A percentile compares a stretch with the other conserved stretches of the same genome.
Evolutionary conservation across 306 rosid species (phyloP).

Genomic region (Canavalia gladiata): DNA sequence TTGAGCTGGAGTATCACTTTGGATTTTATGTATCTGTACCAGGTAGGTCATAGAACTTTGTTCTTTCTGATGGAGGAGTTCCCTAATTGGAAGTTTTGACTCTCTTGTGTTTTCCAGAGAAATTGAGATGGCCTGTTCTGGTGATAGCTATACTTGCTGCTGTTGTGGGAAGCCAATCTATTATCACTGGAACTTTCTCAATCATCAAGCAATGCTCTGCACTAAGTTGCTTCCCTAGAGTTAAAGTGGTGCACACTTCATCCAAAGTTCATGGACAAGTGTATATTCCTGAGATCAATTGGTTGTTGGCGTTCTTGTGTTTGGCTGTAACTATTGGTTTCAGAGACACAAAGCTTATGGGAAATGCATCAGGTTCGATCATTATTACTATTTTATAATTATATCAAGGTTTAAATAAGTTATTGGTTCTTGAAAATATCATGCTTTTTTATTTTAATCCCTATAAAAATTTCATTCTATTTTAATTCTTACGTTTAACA

Average conservation of each 20-base stretch:
- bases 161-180: slow-evolving; percentile 96
- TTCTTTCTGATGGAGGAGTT: slow-evolving; percentile 21
- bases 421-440: no score
- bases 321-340: slow-evolving; percentile 92
- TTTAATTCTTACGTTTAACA: no score
- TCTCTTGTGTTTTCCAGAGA: slow-evolving; percentile 59
- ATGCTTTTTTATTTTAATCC: no score
- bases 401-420: background rate
- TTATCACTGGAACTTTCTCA: slow-evolving; percentile 95
- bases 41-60: slow-evolving; percentile 57
- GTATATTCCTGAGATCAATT: slow-evolving; percentile 94
- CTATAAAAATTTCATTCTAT: no score
- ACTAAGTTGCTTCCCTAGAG: slow-evolving; percentile 89
- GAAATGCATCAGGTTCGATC: slow-evolving; percentile 90
- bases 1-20: slow-evolving; percentile 45
- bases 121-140: slow-evolving; percentile 89
- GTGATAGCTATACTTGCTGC: slow-evolving; percentile 92
- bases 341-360: slow-evolving; percentile 83
- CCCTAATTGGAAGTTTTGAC: slow-evolving; percentile 42
- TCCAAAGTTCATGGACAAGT: slow-evolving; percentile 96
- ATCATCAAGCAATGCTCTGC: slow-evolving; percentile 94
- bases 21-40: slow-evolving; percentile 96
- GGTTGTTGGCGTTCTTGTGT: slow-evolving; percentile 88
- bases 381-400: slow-evolving; percentile 9
- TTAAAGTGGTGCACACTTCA: slow-evolving; percentile 91